Evolutionary conservation across 2,329 filamentous ascomycete species (phyloP).

Genomic region (Eutypa lata): DNA sequence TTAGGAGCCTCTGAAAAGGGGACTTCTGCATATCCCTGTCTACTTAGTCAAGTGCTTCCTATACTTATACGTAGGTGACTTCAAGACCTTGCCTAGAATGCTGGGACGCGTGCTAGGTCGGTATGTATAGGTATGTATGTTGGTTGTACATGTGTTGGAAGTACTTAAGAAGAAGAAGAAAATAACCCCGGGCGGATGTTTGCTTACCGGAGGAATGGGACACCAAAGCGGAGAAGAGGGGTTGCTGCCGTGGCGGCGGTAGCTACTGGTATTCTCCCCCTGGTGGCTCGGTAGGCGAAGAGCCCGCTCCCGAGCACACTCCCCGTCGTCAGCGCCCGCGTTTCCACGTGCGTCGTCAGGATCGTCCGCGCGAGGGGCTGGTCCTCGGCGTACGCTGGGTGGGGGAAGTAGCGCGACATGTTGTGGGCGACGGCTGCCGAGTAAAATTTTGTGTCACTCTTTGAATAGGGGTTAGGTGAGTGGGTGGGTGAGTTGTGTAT

Average conservation of each 20-base stretch:
- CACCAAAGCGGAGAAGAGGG: not conserved
- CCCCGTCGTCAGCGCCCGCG: conserved; percentile 52
- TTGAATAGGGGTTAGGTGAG: too few relatives aligned
- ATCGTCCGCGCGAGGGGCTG: conserved; percentile 53
- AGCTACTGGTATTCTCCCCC: conserved; percentile 23
- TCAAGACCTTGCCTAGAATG: too few relatives aligned
- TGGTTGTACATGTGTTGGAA: too few relatives aligned
- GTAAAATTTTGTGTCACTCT: too few relatives aligned
- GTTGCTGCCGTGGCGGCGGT: not conserved
- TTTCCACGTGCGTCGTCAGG: conserved; percentile 57
- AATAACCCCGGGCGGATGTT: too few relatives aligned
- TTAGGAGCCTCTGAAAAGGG: too few relatives aligned
- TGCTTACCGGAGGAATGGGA: conserved; percentile 20
- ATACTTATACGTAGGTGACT: too few relatives aligned
- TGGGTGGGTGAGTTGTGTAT: not conserved
- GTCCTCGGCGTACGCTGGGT: conserved; percentile 59
- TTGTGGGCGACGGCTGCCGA: not conserved
- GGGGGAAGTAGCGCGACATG: conserved; percentile 56
- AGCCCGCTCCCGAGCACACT: conserved; percentile 44
- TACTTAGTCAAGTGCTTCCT: too few relatives aligned
- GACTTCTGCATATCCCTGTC: too few relatives aligned
- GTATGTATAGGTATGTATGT: too few relatives aligned
- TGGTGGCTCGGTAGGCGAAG: conserved; percentile 29
- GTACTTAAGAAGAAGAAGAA: too few relatives aligned
- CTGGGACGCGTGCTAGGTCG: too few relatives aligned